Conservation (phyloP, 208 protist genomes). For the Naegleria fowleri region DNA sequence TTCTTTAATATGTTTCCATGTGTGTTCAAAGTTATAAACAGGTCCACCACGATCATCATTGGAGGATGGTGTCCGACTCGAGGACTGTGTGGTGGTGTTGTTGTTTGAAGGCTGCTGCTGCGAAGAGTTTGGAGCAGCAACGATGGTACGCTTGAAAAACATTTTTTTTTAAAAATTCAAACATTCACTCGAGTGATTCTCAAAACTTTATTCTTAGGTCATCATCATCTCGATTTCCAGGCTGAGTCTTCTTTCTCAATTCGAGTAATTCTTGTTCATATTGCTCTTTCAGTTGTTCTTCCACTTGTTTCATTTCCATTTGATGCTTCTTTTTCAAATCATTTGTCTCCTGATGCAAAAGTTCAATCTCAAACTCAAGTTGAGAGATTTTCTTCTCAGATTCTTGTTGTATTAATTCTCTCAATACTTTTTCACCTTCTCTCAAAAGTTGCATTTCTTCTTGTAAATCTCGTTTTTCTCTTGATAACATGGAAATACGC, state of each 20-base stretch:
- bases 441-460: not conserved
- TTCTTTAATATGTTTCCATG: not conserved
- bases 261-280: too few relatives aligned
- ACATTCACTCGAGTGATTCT: too few relatives aligned
- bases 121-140: too few relatives aligned
- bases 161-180: too few relatives aligned
- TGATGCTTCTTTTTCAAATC: too few relatives aligned
- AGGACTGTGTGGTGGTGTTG: not conserved
- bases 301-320: not conserved
- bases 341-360: too few relatives aligned
- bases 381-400: not conserved
- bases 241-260: too few relatives aligned
- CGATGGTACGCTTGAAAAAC: too few relatives aligned
- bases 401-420: not conserved
- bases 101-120: too few relatives aligned
- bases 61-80: too few relatives aligned
- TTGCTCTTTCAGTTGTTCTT: not conserved
- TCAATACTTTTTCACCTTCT: not conserved
- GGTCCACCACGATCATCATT: not conserved
- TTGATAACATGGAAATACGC: not conserved
- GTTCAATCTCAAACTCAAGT: not conserved
- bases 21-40: not conserved
- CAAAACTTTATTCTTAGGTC: too few relatives aligned
- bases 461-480: not conserved
- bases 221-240: too few relatives aligned